Conservation (phyloP, 495 filamentous ascomycete genomes). For the Aspergillus ellipticus region DNA sequence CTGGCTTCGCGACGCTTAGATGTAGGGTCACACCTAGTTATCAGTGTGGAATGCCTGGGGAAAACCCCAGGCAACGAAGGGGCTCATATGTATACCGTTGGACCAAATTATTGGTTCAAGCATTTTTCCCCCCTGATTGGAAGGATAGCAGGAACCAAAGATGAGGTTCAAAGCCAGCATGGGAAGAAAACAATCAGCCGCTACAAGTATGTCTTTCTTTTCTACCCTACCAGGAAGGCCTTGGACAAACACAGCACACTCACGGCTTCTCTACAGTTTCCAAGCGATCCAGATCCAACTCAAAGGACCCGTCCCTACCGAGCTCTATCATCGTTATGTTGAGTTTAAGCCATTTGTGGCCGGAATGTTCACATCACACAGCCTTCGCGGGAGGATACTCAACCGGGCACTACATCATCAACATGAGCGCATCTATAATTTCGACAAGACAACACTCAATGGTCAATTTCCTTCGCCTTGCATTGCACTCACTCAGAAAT, state of each 20-base stretch:
- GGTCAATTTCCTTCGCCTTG: slow-evolving; percentile 56
- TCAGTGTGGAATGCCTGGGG: slow-evolving; percentile 74
- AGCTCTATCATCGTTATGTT: slow-evolving; percentile 85
- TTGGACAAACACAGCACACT: background rate
- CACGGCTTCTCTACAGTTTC: slow-evolving; percentile 54
- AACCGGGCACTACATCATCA: slow-evolving; percentile 87
- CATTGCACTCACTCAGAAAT: slow-evolving; percentile 65
- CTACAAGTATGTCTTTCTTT: slow-evolving; percentile 59
- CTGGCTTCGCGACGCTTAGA: slow-evolving; percentile 53
- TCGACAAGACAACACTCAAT: slow-evolving; percentile 65
- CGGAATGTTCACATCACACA: slow-evolving; percentile 76
- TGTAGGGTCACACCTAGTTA: slow-evolving; percentile 55
- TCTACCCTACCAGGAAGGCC: background rate
- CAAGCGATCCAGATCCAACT: slow-evolving; percentile 92
- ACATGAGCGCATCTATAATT: slow-evolving; percentile 84
- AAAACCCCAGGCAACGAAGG: slow-evolving; percentile 66
- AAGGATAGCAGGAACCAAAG: slow-evolving; percentile 72
- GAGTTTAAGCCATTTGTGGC: slow-evolving; percentile 90
- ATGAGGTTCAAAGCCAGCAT: slow-evolving; percentile 44
- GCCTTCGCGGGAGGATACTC: slow-evolving; percentile 71
- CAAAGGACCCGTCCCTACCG: slow-evolving; percentile 70
- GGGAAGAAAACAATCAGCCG: slow-evolving; percentile 52
- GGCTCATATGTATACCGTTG: slow-evolving; percentile 74
- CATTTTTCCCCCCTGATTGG: slow-evolving; percentile 90
- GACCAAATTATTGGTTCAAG: slow-evolving; percentile 71